A percentile compares a stretch with the other conserved stretches of the same genome.
phyloP scores from a whole-genome alignment of 305 asterid genomes.

The Withania somnifera region DNA sequence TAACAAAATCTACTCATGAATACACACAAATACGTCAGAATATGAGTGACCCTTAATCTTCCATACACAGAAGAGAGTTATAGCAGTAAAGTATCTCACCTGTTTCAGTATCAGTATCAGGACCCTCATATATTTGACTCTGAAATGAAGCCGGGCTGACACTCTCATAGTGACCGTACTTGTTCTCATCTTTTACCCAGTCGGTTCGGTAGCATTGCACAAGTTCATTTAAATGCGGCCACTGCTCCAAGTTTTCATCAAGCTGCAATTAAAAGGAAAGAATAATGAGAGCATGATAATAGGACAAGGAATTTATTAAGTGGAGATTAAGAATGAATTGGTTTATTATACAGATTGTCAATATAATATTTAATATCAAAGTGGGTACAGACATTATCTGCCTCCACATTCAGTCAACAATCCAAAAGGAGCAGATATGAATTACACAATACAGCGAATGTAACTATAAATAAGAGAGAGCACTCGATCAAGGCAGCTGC shows the following conservation, averaged over 20 bases:
- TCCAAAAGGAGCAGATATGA: background rate
- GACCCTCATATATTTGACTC: constrained; percentile 88
- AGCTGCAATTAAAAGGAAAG: constrained; percentile 32
- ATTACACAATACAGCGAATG: background rate
- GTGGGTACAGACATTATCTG: background rate
- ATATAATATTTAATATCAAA: background rate
- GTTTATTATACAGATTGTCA: background rate
- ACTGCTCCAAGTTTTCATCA: constrained; percentile 90
- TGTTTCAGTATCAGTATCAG: constrained; percentile 92
- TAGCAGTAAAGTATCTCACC: constrained; percentile 30
- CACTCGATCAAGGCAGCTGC: background rate
- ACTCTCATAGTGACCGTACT: constrained; percentile 94
- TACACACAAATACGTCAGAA: background rate
- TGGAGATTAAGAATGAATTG: background rate
- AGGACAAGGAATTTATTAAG: background rate
- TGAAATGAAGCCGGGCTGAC: constrained; percentile 56
- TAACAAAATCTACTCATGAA: background rate
- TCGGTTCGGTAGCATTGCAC: constrained; percentile 89
- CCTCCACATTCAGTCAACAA: background rate
- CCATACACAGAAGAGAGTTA: background rate
- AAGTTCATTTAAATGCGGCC: constrained; percentile 98
- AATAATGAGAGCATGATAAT: background rate
- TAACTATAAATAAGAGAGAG: too few species aligned
- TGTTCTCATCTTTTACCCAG: constrained; percentile 83
- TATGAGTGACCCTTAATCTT: background rate